phyloP scores from a whole-genome alignment of 2,329 filamentous ascomycete species.

The Fusarium nelsonii region DNA sequence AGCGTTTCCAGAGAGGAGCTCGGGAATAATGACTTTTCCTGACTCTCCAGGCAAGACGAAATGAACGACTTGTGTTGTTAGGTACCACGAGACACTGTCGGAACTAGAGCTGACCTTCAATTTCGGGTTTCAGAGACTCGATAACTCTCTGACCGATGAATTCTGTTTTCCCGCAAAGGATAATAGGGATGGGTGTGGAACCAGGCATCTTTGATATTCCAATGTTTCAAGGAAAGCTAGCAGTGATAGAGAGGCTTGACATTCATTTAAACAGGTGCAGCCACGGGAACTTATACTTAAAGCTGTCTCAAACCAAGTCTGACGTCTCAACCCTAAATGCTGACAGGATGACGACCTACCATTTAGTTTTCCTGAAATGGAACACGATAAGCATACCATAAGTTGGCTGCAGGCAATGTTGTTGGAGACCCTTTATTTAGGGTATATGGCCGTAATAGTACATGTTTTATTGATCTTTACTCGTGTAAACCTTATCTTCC shows the following conservation, averaged over 20 bases:
- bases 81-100: accelerated
- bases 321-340: background rate
- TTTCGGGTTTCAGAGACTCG: conserved; percentile 27
- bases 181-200: conserved; percentile 12
- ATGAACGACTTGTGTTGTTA: conserved; percentile 16
- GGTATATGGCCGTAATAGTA: too few species aligned
- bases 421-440: too few species aligned
- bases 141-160: conserved; percentile 18
- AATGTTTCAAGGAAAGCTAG: background rate
- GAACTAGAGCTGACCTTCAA: conserved; percentile 12
- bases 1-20: background rate
- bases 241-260: accelerated
- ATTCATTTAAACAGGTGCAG: accelerated
- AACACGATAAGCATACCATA: accelerated
- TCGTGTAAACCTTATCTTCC: too few species aligned
- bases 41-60: conserved; percentile 31
- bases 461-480: too few species aligned
- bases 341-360: background rate
- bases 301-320: background rate
- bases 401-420: too few species aligned
- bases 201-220: conserved; percentile 1
- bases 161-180: conserved; percentile 36
- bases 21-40: conserved; percentile 21
- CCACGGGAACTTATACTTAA: background rate
- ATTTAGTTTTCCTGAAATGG: background rate